These are phyloP conservation scores for Striga hermonthica DNA, from an alignment of 305 asterid genomes.

Conservation along the genomic window DNA sequence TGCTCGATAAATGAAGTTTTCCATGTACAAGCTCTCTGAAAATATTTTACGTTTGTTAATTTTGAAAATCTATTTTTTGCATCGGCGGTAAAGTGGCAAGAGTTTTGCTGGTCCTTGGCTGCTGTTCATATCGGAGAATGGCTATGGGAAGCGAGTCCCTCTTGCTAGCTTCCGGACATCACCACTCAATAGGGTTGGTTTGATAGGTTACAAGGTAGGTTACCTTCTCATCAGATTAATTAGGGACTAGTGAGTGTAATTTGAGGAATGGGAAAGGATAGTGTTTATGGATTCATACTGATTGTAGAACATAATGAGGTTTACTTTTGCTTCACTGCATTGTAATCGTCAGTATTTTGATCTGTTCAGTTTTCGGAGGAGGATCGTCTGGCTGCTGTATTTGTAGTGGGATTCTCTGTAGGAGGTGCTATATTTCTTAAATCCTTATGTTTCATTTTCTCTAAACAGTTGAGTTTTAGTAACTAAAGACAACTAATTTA, in stretches of 20 bases:
- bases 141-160: conserved; percentile 93
- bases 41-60: conserved; percentile 18
- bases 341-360: conserved; percentile 23
- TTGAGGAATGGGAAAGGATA: too few species aligned
- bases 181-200: conserved; percentile 70
- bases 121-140: conserved; percentile 87
- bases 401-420: conserved; percentile 82
- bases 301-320: conserved; percentile 3
- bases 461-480: conserved; percentile 7
- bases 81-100: conserved; percentile 43
- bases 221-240: not conserved
- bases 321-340: conserved; percentile 14
- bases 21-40: conserved; percentile 19
- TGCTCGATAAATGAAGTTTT: conserved; percentile 12
- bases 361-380: conserved; percentile 62
- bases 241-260: not conserved
- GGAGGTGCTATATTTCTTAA: conserved; percentile 50
- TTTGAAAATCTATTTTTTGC: too few species aligned
- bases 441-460: not conserved
- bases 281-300: conserved; percentile 12
- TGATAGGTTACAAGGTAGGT: conserved; percentile 87
- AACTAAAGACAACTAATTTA: conserved; percentile 16
- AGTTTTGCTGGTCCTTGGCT: conserved; percentile 80
- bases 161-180: conserved; percentile 70
- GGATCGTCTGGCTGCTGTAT: conserved; percentile 86